Evolutionary conservation across 23 red algal genomes (phyloP).

Genomic region (Gracilaria caudata): DNA sequence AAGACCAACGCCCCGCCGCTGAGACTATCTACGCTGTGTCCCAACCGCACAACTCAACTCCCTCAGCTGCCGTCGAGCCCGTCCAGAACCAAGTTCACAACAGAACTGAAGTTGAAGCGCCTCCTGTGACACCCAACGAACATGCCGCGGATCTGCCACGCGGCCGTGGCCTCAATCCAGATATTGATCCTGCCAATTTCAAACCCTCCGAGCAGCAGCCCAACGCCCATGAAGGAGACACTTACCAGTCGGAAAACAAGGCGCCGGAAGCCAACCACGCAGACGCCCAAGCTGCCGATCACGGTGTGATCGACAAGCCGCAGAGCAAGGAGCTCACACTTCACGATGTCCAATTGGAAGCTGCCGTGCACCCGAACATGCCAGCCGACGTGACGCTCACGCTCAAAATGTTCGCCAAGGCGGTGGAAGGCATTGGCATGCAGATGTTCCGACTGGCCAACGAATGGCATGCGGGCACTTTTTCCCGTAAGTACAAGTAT

Average conservation of each 20-base stretch:
- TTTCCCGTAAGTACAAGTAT: slow-evolving; percentile 42
- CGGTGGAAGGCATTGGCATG: slow-evolving; percentile 35
- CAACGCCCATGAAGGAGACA: background rate
- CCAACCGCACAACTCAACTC: background rate
- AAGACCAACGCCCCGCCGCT: background rate
- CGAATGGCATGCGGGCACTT: slow-evolving; percentile 49
- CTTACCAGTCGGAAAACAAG: background rate
- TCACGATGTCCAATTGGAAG: background rate
- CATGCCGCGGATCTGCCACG: background rate
- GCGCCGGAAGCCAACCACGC: background rate
- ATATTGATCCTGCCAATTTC: background rate
- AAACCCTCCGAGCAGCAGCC: background rate
- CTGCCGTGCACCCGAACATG: slow-evolving; percentile 5
- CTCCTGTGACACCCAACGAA: background rate
- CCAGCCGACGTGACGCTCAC: slow-evolving; percentile 53
- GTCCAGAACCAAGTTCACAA: background rate
- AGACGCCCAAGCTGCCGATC: background rate
- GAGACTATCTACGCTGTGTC: background rate
- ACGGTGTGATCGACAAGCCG: background rate
- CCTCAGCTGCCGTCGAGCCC: background rate
- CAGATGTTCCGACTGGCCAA: slow-evolving; percentile 50
- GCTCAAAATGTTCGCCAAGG: slow-evolving; percentile 53
- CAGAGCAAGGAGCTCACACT: background rate
- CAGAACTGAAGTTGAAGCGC: background rate
- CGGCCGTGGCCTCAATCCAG: background rate